A percentile compares a stretch with the other conserved stretches of the same genome.
phyloP scores from a whole-genome alignment of 1,284 basidiomycete species.

The Mycena citricolor region DNA sequence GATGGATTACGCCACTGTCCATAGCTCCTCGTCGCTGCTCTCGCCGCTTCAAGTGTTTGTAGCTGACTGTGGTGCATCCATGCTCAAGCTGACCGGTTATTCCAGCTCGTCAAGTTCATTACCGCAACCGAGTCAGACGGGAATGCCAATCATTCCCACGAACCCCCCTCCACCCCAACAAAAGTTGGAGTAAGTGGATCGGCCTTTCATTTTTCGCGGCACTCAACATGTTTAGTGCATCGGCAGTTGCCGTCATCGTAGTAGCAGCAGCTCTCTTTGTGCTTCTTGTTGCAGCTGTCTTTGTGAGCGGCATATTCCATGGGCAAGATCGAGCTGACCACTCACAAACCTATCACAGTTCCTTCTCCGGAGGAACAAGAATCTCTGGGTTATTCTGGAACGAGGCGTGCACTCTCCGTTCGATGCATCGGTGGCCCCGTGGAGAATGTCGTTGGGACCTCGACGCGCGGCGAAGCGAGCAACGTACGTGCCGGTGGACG shows the following conservation, averaged over 20 bases:
- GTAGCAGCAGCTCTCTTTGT: constrained; percentile 22
- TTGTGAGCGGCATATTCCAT: constrained; percentile 19
- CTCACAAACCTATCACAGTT: constrained; percentile 19
- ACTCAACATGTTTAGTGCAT: constrained; percentile 7
- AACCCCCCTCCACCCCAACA: too few relatives aligned
- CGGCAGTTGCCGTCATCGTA: constrained; percentile 22
- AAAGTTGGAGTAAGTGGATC: too few relatives aligned
- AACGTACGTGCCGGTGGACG: neutral
- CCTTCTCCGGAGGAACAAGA: constrained; percentile 28
- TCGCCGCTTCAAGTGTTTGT: too few relatives aligned
- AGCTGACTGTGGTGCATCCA: too few relatives aligned
- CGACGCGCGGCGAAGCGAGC: neutral
- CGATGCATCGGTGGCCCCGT: too few relatives aligned
- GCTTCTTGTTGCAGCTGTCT: constrained; percentile 21
- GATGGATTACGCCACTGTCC: constrained; percentile 16
- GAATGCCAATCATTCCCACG: too few relatives aligned
- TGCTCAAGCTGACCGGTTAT: neutral
- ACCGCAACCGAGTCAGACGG: too few relatives aligned
- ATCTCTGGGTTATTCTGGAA: constrained; percentile 28
- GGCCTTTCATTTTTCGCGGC: too few relatives aligned
- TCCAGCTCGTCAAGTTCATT: too few relatives aligned
- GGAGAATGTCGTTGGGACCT: too few relatives aligned
- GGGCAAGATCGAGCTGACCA: neutral
- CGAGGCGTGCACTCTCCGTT: constrained; percentile 30
- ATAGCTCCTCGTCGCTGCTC: too few relatives aligned